These are phyloP conservation scores for Monosporascus sp. DNA, from an alignment of 2,329 filamentous ascomycete species.

Conservation along the genomic window DNA sequence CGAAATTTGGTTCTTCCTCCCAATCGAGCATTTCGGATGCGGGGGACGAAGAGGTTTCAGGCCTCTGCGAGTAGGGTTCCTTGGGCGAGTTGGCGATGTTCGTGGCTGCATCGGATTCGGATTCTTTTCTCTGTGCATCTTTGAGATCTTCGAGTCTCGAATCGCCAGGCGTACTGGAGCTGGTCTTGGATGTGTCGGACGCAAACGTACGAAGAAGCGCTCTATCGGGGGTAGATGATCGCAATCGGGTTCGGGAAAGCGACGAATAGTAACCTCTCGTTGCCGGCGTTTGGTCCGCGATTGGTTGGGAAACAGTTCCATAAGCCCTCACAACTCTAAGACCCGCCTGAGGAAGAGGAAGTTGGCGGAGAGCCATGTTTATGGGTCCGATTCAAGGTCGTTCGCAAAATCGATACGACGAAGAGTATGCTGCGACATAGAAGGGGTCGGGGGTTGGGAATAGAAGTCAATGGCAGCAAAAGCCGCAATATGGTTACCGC, in stretches of 20 bases:
- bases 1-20: constrained; percentile 69
- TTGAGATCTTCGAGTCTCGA: constrained; percentile 9
- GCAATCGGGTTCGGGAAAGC: not conserved
- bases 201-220: constrained; percentile 11
- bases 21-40: constrained; percentile 45
- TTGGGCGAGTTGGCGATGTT: constrained; percentile 17
- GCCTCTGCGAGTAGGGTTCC: constrained; percentile 17
- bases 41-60: constrained; percentile 5
- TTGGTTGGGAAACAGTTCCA: constrained; percentile 1
- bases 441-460: constrained; percentile 4
- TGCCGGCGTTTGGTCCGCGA: constrained; percentile 1
- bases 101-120: constrained; percentile 19
- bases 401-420: not conserved
- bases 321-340: constrained; percentile 2
- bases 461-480: constrained; percentile 16
- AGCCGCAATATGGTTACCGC: constrained; percentile 21
- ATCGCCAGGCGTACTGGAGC: not conserved
- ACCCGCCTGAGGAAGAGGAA: constrained; percentile 5
- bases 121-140: constrained; percentile 16
- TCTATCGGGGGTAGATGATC: not conserved
- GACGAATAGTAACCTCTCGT: constrained; percentile 11
- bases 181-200: constrained; percentile 9
- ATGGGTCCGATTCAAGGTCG: constrained; percentile 1
- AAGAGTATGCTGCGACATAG: not conserved
- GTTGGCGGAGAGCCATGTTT: constrained; percentile 15